Evolutionary conservation across 805 yeast species (phyloP), one percentile per base, ranked within the genome.

Genomic region (Kuraishia cidri): DNA sequence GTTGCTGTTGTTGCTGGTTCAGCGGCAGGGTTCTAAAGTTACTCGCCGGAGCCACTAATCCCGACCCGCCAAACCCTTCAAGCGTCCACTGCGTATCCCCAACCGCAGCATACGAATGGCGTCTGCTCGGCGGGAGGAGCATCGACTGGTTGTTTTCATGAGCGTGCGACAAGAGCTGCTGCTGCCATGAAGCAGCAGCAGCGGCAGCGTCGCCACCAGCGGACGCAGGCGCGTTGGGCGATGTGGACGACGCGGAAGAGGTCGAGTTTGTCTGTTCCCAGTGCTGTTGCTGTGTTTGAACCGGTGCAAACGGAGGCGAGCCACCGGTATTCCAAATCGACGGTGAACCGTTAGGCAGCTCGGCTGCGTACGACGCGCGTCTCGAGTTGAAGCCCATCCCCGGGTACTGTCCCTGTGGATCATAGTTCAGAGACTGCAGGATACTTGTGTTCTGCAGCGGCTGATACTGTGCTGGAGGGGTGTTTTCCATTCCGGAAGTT

Each of bases 61-160:
- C 33, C 11, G 26, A 27, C 8, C 20, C 30, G 16, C 31, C n/a
- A 4, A 29, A 30, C 16, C 29, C 32, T 17, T 33, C 37, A 24
- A 24, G 15, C n/a, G 28, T 21, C 37, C 37, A 36, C 25, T 33
- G 36, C 24, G 26, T 35, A 19, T 38, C 42, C 18, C 42, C 37
- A 13, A 26, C 35, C 14, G 42, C 39, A 10, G 42, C 42, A 30
- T 36, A 36, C 9, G 42, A 39, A 28, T 39, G 42, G 24, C 42
- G 34, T 36, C 42, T 33, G 26, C 22, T 18, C 15, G 31, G 26
- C 8, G 33, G 33, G 9, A 31, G 11, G 22, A 30, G 23, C 9
- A 7, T 20, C 23, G 10, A 7, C 7, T 10, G 9, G 23, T 20
- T 20, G 9, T 7, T 10, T 7, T 10, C 23, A 10, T 20, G 7